phyloP scores from a whole-genome alignment of 2,329 filamentous ascomycete genomes.

The Colletotrichum sp. region DNA sequence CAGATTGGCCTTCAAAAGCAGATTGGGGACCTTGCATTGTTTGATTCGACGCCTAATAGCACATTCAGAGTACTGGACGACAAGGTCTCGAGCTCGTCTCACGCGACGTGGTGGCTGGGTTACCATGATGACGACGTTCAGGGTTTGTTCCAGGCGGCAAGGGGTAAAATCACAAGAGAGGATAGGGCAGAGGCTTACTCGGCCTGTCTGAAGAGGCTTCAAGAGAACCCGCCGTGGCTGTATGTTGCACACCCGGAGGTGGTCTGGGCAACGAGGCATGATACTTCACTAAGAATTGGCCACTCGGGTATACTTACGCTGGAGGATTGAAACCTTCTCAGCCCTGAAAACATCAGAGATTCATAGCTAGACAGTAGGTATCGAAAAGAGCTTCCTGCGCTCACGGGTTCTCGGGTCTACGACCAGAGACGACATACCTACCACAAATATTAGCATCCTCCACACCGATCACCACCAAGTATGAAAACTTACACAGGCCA shows the following conservation, averaged over 20 bases:
- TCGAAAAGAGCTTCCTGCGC: background rate
- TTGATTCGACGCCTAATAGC: slow-evolving; percentile 2
- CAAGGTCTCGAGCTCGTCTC: background rate
- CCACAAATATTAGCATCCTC: background rate
- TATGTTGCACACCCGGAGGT: background rate
- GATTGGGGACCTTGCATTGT: background rate
- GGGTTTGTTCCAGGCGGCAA: background rate
- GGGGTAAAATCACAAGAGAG: background rate
- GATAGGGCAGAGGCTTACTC: background rate
- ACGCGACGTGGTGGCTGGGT: background rate
- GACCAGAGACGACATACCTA: slow-evolving; percentile 6
- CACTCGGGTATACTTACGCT: background rate
- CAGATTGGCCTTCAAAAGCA: slow-evolving; percentile 2
- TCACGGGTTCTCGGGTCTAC: background rate
- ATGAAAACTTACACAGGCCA: slow-evolving; percentile 20
- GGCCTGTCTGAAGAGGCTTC: background rate
- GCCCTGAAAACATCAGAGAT: accelerated
- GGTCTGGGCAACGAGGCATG: background rate
- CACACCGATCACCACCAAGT: accelerated
- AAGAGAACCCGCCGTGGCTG: slow-evolving; percentile 2
- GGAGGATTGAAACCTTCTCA: background rate
- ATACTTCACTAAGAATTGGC: background rate
- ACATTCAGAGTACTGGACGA: slow-evolving; percentile 1
- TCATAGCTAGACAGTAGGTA: accelerated
- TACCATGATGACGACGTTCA: slow-evolving; percentile 1